These are phyloP conservation scores for Trichoderma sp. DNA, from an alignment of 2,329 filamentous ascomycete species.

Conservation along the genomic window DNA sequence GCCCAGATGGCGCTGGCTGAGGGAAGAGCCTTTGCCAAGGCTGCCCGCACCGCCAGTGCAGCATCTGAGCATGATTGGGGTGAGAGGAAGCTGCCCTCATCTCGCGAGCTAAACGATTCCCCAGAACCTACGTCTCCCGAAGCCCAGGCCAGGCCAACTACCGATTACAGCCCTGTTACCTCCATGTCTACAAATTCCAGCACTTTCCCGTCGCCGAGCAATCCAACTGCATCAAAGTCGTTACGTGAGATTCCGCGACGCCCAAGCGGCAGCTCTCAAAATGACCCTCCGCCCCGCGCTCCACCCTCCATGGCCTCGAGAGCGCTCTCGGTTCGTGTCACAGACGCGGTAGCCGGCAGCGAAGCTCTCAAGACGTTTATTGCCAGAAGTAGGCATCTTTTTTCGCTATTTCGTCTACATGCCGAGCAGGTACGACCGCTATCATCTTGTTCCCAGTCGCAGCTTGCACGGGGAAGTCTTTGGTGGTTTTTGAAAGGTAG, in stretches of 20 bases:
- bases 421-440: conserved; percentile 71
- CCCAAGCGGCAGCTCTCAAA: conserved; percentile 29
- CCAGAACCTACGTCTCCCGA: conserved; percentile 32
- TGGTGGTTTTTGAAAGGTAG: conserved; percentile 93
- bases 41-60: conserved; percentile 37
- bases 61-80: conserved; percentile 37
- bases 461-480: conserved; percentile 69
- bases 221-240: conserved; percentile 6
- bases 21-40: conserved; percentile 57
- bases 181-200: conserved; percentile 38
- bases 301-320: conserved; percentile 29
- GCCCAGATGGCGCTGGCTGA: conserved; percentile 62
- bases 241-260: conserved; percentile 22
- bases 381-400: conserved; percentile 68
- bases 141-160: conserved; percentile 24
- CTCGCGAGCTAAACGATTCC: conserved; percentile 27
- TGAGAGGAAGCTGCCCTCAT: conserved; percentile 25
- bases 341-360: conserved; percentile 52
- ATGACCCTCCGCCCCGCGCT: conserved; percentile 22
- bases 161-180: conserved; percentile 43
- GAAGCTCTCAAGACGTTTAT: conserved; percentile 70
- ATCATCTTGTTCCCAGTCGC: conserved; percentile 58
- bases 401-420: conserved; percentile 72
- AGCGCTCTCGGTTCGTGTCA: conserved; percentile 40
- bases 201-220: conserved; percentile 28